A percentile compares a stretch with the other conserved stretches of the same genome.
Evolutionary conservation across 1,139 yeast genomes (phyloP).

Genomic region (Diutina siamensis): DNA sequence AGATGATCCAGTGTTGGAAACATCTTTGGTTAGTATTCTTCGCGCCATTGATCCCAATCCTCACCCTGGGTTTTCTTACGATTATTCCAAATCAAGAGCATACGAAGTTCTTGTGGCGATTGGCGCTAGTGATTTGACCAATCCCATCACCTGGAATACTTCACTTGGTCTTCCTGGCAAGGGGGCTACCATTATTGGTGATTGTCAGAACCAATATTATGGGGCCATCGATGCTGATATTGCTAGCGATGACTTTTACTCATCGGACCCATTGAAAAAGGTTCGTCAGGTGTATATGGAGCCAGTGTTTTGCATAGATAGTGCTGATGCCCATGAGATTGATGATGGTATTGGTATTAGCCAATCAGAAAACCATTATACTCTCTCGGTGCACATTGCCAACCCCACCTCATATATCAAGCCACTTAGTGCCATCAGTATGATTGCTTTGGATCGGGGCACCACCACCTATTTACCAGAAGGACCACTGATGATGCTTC

Average conservation of each 20-base stretch:
- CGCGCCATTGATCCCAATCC: slow-evolving; percentile 20
- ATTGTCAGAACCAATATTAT: slow-evolving; percentile 32
- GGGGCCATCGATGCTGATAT: slow-evolving; percentile 16
- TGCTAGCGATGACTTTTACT: slow-evolving; percentile 16
- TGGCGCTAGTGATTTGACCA: slow-evolving; percentile 17
- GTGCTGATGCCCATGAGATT: slow-evolving; percentile 72
- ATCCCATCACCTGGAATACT: slow-evolving; percentile 39
- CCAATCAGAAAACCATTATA: slow-evolving; percentile 21
- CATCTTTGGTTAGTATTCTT: slow-evolving; percentile 24
- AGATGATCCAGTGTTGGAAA: slow-evolving; percentile 27
- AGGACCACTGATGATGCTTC: slow-evolving; percentile 56
- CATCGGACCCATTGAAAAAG: slow-evolving; percentile 22
- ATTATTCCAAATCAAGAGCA: slow-evolving; percentile 36
- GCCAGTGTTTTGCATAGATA: slow-evolving; percentile 78
- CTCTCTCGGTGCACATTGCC: slow-evolving; percentile 68
- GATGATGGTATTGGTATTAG: slow-evolving; percentile 83
- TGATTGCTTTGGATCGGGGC: slow-evolving; percentile 49
- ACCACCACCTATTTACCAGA: slow-evolving; percentile 73
- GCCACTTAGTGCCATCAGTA: slow-evolving; percentile 37
- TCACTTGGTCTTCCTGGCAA: slow-evolving; percentile 29
- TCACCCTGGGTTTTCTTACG: slow-evolving; percentile 17
- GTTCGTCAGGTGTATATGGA: slow-evolving; percentile 25
- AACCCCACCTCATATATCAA: slow-evolving; percentile 65
- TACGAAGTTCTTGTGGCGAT: slow-evolving; percentile 29
- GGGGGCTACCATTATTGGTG: slow-evolving; percentile 26